phyloP scores from a whole-genome alignment of 257 asterid genomes.

The Haberlea rhodopensis region DNA sequence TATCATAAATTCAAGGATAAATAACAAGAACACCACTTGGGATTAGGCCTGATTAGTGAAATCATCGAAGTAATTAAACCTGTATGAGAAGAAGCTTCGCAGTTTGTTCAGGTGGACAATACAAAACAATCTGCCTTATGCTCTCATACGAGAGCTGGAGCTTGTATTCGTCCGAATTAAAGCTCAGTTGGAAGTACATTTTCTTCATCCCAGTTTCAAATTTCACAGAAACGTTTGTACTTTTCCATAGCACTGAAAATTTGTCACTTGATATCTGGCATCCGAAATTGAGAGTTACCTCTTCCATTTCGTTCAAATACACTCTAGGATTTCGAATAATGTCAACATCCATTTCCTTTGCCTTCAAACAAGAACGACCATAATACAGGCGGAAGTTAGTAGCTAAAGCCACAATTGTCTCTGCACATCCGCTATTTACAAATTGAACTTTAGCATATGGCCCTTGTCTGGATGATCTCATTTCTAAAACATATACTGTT shows the following conservation, averaged over 20 bases:
- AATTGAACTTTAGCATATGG: constrained; percentile 78
- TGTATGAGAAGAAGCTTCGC: constrained; percentile 57
- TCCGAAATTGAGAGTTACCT: constrained; percentile 51
- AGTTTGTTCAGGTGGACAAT: constrained; percentile 28
- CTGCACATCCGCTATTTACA: constrained; percentile 26
- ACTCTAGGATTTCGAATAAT: constrained; percentile 33
- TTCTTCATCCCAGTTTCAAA: constrained; percentile 63
- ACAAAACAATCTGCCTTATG: constrained; percentile 68
- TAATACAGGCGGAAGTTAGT: constrained; percentile 36
- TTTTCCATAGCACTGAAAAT: constrained; percentile 55
- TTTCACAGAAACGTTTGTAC: constrained; percentile 36
- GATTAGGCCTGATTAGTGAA: neutral
- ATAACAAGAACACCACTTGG: neutral
- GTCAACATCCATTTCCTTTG: constrained; percentile 39
- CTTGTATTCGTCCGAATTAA: constrained; percentile 39
- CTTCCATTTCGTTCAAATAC: constrained; percentile 38
- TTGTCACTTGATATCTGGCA: constrained; percentile 50
- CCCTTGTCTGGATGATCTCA: neutral
- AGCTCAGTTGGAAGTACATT: constrained; percentile 39
- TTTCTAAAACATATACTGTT: neutral
- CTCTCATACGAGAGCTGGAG: constrained; percentile 73
- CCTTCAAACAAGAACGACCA: constrained; percentile 54
- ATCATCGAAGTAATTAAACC: constrained; percentile 44
- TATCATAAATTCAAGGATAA: neutral
- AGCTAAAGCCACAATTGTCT: constrained; percentile 35